These are phyloP conservation scores for Candida takata DNA, from an alignment of 805 yeast species.

Conservation along the genomic window DNA sequence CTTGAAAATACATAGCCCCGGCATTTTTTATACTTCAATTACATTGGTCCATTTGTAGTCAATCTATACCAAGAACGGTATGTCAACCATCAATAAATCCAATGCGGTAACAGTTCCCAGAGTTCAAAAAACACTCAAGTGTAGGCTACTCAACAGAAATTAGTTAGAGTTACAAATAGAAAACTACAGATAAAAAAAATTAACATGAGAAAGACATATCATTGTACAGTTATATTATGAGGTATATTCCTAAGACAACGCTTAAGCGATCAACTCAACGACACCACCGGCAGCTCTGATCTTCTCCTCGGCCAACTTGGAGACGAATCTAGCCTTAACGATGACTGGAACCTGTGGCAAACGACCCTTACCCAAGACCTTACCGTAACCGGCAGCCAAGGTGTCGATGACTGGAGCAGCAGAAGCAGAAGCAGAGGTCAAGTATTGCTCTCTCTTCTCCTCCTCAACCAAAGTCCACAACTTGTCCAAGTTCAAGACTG, in stretches of 20 bases:
- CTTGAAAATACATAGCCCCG: conserved; percentile 4
- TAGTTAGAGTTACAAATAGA: too few species aligned
- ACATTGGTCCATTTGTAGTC: too few species aligned
- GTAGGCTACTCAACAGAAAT: too few species aligned
- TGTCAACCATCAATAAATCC: too few species aligned
- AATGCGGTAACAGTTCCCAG: too few species aligned
- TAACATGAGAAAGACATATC: conserved; percentile 5
- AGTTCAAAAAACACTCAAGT: too few species aligned
- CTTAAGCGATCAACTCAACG: conserved; percentile 96
- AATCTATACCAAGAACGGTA: too few species aligned
- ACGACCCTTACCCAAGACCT: conserved; percentile 99
- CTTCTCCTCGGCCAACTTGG: conserved; percentile 99
- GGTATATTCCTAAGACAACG: conserved; percentile 2
- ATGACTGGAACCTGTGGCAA: conserved; percentile 97
- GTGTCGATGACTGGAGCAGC: conserved; percentile 99
- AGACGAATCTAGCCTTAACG: conserved; percentile 98
- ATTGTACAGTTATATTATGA: conserved; percentile 3
- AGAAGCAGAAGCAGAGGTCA: conserved; percentile 73
- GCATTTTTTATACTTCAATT: background rate
- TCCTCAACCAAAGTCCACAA: conserved; percentile 95
- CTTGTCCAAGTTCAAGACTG: conserved; percentile 96
- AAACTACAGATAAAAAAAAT: too few species aligned
- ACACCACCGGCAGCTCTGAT: conserved; percentile 99
- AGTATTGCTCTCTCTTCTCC: conserved; percentile 90
- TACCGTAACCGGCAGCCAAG: conserved; percentile 99